Conservation (phyloP, 2,329 filamentous ascomycete genomes). For the Metarhizium anisopliae region DNA sequence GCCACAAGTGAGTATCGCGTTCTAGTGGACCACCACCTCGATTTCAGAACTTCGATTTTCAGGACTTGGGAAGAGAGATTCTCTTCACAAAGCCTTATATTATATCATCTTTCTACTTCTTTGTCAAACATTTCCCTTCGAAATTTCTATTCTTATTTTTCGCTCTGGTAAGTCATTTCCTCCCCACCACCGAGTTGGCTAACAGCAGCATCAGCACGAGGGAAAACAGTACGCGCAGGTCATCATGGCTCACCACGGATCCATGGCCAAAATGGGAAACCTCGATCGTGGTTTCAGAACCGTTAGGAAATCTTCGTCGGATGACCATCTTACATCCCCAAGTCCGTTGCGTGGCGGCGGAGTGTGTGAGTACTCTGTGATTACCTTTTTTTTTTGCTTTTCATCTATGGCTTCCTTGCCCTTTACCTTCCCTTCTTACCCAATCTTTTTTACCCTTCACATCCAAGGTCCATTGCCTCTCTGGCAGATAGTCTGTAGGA, state of each 20-base stretch:
- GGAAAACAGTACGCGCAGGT: not conserved
- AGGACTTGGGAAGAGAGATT: not conserved
- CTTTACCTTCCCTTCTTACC: not conserved
- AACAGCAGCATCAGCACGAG: not conserved
- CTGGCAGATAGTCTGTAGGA: too few relatives aligned
- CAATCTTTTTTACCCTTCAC: too few relatives aligned
- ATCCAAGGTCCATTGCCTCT: too few relatives aligned
- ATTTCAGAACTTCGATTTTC: not conserved
- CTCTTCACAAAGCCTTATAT: not conserved
- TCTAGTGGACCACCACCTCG: not conserved
- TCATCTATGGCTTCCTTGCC: not conserved
- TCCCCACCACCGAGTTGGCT: not conserved
- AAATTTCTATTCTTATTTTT: not conserved
- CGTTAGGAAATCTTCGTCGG: slow-evolving; percentile 3
- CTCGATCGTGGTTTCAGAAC: not conserved
- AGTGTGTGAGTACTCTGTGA: not conserved
- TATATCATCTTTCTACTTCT: not conserved
- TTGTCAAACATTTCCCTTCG: not conserved
- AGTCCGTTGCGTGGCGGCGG: not conserved
- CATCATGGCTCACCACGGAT: not conserved
- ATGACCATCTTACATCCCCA: not conserved
- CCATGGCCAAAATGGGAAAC: not conserved
- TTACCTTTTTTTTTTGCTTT: not conserved
- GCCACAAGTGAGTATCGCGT: not conserved
- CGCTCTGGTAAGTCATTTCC: not conserved